Evolutionary conservation across 805 yeast genomes (phyloP).

Genomic region (Candida bentonensis): DNA sequence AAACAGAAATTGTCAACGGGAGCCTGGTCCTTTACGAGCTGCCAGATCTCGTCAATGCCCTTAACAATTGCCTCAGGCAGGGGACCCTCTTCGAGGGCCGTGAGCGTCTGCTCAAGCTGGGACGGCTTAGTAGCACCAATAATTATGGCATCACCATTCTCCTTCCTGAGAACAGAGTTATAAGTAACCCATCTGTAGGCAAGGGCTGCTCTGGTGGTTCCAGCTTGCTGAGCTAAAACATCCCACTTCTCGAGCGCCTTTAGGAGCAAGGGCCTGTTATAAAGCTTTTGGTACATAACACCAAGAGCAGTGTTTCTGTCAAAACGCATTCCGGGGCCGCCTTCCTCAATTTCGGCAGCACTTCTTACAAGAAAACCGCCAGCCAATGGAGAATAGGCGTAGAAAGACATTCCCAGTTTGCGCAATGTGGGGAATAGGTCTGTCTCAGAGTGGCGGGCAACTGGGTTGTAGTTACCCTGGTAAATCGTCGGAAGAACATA

Average conservation of each 20-base stretch:
- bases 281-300: constrained; percentile 9
- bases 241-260: constrained; percentile 12
- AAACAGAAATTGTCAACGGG: constrained; percentile 12
- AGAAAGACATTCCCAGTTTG: constrained; percentile 11
- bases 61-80: constrained; percentile 11
- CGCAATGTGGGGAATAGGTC: constrained; percentile 15
- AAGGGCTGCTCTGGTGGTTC: constrained; percentile 9
- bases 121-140: constrained; percentile 12
- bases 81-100: constrained; percentile 14
- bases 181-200: constrained; percentile 16
- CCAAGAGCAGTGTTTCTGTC: constrained; percentile 7
- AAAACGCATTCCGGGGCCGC: constrained; percentile 10
- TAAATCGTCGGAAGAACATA: constrained; percentile 17
- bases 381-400: constrained; percentile 17
- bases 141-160: constrained; percentile 14
- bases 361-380: constrained; percentile 15
- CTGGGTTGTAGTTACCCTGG: constrained; percentile 19
- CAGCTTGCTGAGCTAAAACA: constrained; percentile 9
- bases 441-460: constrained; percentile 13
- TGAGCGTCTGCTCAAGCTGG: constrained; percentile 12
- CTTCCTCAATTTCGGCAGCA: constrained; percentile 6
- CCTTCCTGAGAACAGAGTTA: constrained; percentile 9
- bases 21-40: constrained; percentile 10
- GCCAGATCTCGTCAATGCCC: constrained; percentile 15
- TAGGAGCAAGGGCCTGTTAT: constrained; percentile 11